Conservation (phyloP, 352 stramenopile species). For the Pythium scleroteichum region DNA sequence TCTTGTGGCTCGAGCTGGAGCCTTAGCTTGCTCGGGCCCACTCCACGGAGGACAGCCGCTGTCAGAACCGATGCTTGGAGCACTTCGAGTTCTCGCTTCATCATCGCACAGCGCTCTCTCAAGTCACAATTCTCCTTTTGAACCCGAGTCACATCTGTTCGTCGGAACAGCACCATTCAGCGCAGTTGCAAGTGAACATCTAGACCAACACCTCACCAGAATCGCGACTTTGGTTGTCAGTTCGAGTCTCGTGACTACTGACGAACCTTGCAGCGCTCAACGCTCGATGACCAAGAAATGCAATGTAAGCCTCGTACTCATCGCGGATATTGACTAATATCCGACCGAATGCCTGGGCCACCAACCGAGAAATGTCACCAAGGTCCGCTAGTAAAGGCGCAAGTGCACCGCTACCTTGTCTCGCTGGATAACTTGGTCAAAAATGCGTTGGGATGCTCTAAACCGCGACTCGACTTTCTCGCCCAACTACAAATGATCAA, state of each 20-base stretch:
- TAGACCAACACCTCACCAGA: constrained; percentile 12
- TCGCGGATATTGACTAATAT: constrained; percentile 60
- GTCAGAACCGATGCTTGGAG: constrained; percentile 40
- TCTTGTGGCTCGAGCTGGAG: constrained; percentile 13
- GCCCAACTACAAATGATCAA: constrained; percentile 52
- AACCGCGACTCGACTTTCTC: constrained; percentile 55
- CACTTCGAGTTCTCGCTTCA: constrained; percentile 54
- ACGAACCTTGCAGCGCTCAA: neutral
- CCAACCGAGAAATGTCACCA: no score
- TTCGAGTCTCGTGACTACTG: constrained; percentile 3
- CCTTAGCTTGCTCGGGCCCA: neutral
- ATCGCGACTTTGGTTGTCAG: constrained; percentile 25
- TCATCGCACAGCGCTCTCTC: constrained; percentile 46
- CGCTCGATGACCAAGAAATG: constrained; percentile 31
- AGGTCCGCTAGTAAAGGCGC: neutral
- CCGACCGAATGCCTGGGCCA: constrained; percentile 53
- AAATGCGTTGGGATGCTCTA: constrained; percentile 45
- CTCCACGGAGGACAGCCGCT: constrained; percentile 6
- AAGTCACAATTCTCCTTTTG: constrained; percentile 58
- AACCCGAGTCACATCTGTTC: constrained; percentile 44
- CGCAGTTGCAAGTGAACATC: neutral
- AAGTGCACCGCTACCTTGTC: constrained; percentile 43
- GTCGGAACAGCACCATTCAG: neutral
- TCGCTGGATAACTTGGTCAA: constrained; percentile 57
- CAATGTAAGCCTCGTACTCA: constrained; percentile 59